A percentile compares a stretch with the other conserved stretches of the same genome.
Conservation (phyloP, 2,329 filamentous ascomycete genomes). For the Penicillium sp. region DNA sequence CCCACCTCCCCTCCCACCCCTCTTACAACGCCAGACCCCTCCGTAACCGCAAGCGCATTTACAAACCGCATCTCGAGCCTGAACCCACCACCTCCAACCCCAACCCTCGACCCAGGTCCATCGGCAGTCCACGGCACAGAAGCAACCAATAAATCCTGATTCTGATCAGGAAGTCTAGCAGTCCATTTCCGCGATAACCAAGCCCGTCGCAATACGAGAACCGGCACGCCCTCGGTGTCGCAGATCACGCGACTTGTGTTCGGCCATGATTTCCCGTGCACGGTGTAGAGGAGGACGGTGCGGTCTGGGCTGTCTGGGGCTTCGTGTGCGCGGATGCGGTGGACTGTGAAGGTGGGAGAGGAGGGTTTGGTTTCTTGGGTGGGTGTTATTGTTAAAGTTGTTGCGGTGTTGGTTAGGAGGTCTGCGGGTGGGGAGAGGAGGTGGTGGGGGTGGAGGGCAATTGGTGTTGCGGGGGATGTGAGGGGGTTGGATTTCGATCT, state of each 20-base stretch:
- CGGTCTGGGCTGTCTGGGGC: conserved; percentile 16
- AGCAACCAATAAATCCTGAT: neutral
- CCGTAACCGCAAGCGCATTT: conserved; percentile 16
- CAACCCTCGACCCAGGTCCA: neutral
- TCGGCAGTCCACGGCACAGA: neutral
- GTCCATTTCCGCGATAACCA: conserved; percentile 12
- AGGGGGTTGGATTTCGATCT: conserved; percentile 7
- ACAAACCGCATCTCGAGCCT: conserved; percentile 9
- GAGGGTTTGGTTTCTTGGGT: conserved; percentile 18
- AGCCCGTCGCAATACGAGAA: conserved; percentile 17
- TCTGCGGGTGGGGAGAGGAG: conserved; percentile 26
- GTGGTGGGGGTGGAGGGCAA: conserved; percentile 24
- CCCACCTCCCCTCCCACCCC: neutral
- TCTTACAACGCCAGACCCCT: too few relatives aligned
- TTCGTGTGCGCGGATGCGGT: conserved; percentile 21
- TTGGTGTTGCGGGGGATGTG: conserved; percentile 22
- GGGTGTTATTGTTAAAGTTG: conserved; percentile 21
- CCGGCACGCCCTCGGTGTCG: conserved; percentile 9
- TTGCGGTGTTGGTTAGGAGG: conserved; percentile 24
- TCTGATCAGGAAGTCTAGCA: neutral
- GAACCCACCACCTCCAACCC: conserved; percentile 10
- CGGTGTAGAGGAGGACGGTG: conserved; percentile 19
- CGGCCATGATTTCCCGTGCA: conserved; percentile 19
- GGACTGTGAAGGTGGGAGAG: conserved; percentile 15
- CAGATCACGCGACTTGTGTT: conserved; percentile 20